Evolutionary conservation across 257 asterid genomes (phyloP), one percentile per base, ranked within the genome.

Genomic region (Osmanthus fragrans): DNA sequence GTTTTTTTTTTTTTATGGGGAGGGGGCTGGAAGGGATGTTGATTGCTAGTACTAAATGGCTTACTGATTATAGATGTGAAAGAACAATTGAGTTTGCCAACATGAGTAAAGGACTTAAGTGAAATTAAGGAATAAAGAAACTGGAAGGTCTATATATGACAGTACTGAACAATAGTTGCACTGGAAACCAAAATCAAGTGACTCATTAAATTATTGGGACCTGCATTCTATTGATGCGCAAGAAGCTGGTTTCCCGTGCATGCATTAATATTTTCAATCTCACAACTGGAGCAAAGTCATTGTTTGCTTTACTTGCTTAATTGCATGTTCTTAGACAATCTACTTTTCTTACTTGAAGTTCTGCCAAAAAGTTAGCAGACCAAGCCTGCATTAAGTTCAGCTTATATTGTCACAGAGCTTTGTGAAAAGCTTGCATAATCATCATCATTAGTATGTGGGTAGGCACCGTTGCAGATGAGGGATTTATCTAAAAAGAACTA

Each of bases 41-140:
- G 25, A 54, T 54, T 29, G 15, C 67, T 15, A 47, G 27, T 5
- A 13, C 7, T 33, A 27, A 40, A 39, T 71, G 34, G 36, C 9
- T 75, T 70, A n/a, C 42, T 70, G 47, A 42, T 60, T 40, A 34
- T 42, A 27, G 19, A 63, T 30, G 68, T 49, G 30, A 45, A 5
- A 9, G 33, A n/a, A 25, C 74, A 71, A 5, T 56, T 7, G 65
- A 63, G 71, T 36, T 71, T 76, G 65, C 69, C 49, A 72, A 64
- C 77, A 71, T 27, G 49, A 37, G 16, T 47, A 64, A 29, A 76
- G 49, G 51, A 6, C 4, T 72, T 32, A 8, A 15, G 12, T 3
- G 18, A 18, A 19, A 27, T 54, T 45, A 37, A 54, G 60, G 15
- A 36, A 36, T 54, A 58, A 19, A 54, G 47, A 67, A 73, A 13